Evolutionary conservation across 176 grass and related monocot genomes (phyloP).

Genomic region (Aegilops bicornis): DNA sequence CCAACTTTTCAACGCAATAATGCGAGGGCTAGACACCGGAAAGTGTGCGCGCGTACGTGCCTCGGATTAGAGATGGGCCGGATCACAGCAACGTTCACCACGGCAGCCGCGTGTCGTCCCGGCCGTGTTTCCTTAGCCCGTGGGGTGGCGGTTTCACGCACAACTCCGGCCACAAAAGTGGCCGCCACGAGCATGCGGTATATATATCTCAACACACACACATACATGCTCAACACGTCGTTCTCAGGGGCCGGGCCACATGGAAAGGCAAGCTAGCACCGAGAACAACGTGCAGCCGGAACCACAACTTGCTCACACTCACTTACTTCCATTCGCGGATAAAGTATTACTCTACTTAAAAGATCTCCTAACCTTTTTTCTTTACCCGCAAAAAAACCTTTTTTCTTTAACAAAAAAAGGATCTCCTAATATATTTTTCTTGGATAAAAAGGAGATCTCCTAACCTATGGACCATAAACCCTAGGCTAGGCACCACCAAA

Average conservation of each 20-base stretch:
- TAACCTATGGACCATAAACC: too few relatives aligned
- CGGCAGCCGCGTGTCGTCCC: conserved; percentile 20
- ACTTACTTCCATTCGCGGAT: neutral
- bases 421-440: too few relatives aligned
- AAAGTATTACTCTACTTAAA: neutral
- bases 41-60: neutral
- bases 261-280: neutral
- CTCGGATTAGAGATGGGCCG: neutral
- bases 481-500: too few relatives aligned
- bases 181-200: neutral
- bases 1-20: neutral
- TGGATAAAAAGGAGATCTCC: too few relatives aligned
- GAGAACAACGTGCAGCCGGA: neutral
- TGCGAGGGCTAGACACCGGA: neutral
- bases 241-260: neutral
- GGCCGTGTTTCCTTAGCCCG: conserved; percentile 29
- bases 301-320: neutral
- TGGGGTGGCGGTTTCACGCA: neutral
- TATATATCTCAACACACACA: too few relatives aligned
- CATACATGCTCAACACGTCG: neutral
- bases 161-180: neutral
- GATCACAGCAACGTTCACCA: neutral
- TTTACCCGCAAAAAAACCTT: too few relatives aligned
- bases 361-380: too few relatives aligned
- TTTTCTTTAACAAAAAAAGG: too few relatives aligned